A percentile compares a stretch with the other conserved stretches of the same genome.
Evolutionary conservation across 257 asterid species (phyloP).

Genomic region (Solanum etuberosum): DNA sequence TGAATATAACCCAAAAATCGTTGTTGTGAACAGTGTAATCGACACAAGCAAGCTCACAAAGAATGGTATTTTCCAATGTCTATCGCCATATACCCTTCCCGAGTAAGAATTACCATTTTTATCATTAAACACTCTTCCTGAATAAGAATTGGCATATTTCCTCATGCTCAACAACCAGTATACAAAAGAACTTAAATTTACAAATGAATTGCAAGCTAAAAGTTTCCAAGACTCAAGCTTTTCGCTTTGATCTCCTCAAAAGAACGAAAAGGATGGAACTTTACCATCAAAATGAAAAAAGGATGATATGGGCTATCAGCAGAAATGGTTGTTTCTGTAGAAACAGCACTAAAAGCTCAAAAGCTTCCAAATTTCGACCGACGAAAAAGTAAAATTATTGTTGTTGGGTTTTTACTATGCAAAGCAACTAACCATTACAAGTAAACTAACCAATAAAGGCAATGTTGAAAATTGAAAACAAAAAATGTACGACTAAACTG

Average conservation of each 20-base stretch:
- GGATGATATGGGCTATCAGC: neutral
- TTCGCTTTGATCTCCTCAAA: neutral
- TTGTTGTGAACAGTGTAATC: constrained; percentile 41
- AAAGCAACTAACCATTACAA: neutral
- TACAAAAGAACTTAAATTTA: neutral
- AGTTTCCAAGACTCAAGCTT: neutral
- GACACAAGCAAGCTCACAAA: constrained; percentile 64
- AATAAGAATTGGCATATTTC: constrained; percentile 42
- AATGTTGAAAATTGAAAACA: neutral
- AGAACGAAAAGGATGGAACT: neutral
- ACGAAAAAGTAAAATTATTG: neutral
- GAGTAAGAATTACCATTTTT: constrained; percentile 57
- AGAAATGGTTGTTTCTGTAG: neutral
- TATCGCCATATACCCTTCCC: constrained; percentile 63
- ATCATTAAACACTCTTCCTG: constrained; percentile 68
- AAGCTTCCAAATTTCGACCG: neutral
- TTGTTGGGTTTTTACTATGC: neutral
- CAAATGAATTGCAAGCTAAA: neutral
- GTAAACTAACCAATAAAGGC: neutral
- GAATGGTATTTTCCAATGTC: constrained; percentile 84
- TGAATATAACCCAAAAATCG: constrained; percentile 42
- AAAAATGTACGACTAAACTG: neutral
- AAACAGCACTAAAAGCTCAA: neutral
- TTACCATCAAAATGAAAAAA: neutral
- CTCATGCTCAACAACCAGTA: constrained; percentile 27